phyloP scores from a whole-genome alignment of 345 rosid species.

The Acer campestre region DNA sequence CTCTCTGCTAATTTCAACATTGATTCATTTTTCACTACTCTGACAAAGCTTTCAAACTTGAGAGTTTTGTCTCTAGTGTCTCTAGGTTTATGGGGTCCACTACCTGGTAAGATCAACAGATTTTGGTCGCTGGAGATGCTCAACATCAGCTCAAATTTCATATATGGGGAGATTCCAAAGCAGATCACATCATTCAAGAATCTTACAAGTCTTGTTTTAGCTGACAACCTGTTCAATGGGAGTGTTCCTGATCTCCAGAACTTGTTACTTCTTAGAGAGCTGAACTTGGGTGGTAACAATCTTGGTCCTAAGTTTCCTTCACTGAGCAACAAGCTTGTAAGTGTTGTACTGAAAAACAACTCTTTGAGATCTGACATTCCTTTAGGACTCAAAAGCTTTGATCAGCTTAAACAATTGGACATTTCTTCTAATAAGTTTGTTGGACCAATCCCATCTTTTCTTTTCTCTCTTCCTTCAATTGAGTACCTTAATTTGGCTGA shows the following conservation, averaged over 20 bases:
- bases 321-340: constrained; percentile 43
- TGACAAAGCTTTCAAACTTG: constrained; percentile 67
- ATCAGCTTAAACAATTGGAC: constrained; percentile 57
- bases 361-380: constrained; percentile 69
- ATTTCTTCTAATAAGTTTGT: constrained; percentile 56
- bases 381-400: constrained; percentile 37
- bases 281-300: constrained; percentile 57
- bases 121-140: constrained; percentile 54
- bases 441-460: constrained; percentile 60
- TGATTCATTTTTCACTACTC: constrained; percentile 66
- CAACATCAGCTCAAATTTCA: constrained; percentile 75
- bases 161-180: constrained; percentile 59
- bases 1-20: constrained; percentile 57
- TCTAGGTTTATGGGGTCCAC: constrained; percentile 75
- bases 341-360: constrained; percentile 54
- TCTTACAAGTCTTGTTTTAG: constrained; percentile 61
- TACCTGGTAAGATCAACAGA: constrained; percentile 60
- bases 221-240: constrained; percentile 63
- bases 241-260: constrained; percentile 61
- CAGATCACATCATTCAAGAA: constrained; percentile 48
- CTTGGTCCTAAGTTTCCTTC: constrained; percentile 73
- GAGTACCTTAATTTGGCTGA: constrained; percentile 49
- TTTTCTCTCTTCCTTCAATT: constrained; percentile 66
- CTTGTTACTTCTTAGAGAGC: constrained; percentile 47
- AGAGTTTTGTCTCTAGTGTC: constrained; percentile 66